Evolutionary conservation across 192 early-diverging fungal species (phyloP).

Genomic region (Funneliformis mosseae): DNA sequence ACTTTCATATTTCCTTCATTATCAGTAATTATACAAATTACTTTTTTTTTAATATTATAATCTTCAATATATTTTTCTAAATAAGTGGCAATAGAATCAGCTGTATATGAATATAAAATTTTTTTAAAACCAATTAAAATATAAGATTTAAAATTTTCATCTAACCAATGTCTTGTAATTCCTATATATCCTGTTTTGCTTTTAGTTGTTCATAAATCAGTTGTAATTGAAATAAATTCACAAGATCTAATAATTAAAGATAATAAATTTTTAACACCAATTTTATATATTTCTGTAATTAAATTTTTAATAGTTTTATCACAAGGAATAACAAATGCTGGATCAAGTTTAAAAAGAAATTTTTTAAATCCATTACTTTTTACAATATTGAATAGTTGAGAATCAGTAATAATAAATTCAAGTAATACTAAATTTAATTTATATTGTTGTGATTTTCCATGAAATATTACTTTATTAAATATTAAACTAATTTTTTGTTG

Average conservation of each 20-base stretch:
- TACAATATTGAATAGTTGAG: too few species aligned
- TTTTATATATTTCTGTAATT: too few species aligned
- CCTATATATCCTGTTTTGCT: slow-evolving; percentile 1
- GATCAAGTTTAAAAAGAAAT: too few species aligned
- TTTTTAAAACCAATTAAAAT: not conserved
- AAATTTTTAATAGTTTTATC: too few species aligned
- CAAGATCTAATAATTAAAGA: not conserved
- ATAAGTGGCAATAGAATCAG: not conserved
- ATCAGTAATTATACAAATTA: not conserved
- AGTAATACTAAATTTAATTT: too few species aligned
- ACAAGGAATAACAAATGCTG: too few species aligned
- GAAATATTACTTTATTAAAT: too few species aligned
- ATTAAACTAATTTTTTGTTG: too few species aligned
- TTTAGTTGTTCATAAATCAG: slow-evolving; percentile 7
- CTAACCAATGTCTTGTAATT: not conserved
- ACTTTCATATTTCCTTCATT: not conserved
- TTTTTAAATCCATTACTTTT: too few species aligned
- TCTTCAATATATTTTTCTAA: not conserved
- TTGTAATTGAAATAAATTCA: not conserved
- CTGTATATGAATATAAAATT: not conserved
- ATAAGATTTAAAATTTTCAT: not conserved
- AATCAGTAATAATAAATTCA: too few species aligned
- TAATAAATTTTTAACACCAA: too few species aligned
- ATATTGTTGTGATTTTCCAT: too few species aligned
- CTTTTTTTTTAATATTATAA: not conserved